Base-by-base conservation (phyloP, 83 land plant genomes). In the Picea engelmannii region DNA sequence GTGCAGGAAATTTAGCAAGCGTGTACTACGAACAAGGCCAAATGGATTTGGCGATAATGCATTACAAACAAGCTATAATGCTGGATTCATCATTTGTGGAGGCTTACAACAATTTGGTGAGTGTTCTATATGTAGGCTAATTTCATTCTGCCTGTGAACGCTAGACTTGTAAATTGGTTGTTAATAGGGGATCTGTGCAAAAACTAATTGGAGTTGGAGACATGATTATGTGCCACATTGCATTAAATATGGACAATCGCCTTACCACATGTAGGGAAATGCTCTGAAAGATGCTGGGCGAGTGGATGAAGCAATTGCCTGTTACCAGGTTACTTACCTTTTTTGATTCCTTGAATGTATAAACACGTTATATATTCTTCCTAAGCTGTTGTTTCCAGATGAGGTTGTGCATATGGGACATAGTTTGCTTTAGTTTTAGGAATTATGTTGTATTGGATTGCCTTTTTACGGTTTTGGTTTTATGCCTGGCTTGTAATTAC, bases 91-190 rank as follows among this genome's bases (percentile, higher is more conserved):
- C 89, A 78, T 98, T 94, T 79, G 73, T 96, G 74, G 99, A 98
- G 82, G 99, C 99, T 11, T 98, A 96, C 84, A 98, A 98, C 74
- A 98, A 98, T 90, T 81, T 98, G 95, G 99, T 98, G 84, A 61
- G 91, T 78, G 55, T 31, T 62, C 60, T 71, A 52, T 83, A 62
- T 83, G 15, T 47, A 44, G 58, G 55, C 2, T 47, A 47, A 47
- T 5, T 74, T 16, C 35, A 44, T 80, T 20, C 31, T 80, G 17
- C 31, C 20, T 71, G 8, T 16, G 24, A 12, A 27, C 8, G 80
- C 18, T 78, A 21, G 18, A 75, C 81, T 40, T 16, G 75, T 38
- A 40, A 70, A 58, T 58, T 70, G 47, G 7, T 70, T 20, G 4
- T 40, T n/a, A 38, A 38, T 38, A 70, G 52, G 23, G 38, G 21